Base-by-base conservation (phyloP, 352 stramenopile genomes). In the Phytopythium oedochilum region DNA sequence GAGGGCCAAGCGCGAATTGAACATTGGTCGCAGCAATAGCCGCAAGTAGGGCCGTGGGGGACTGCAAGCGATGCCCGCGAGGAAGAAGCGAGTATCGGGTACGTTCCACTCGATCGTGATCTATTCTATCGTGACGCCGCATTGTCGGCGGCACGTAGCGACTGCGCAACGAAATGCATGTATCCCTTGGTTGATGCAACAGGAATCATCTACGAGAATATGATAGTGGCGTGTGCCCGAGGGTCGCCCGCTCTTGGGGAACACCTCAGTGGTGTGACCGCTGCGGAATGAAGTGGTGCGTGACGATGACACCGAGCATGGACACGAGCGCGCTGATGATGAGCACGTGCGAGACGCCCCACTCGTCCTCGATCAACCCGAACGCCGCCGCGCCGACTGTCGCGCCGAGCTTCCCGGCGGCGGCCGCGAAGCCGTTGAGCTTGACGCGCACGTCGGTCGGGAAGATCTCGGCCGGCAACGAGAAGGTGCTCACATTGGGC, bases 401-500 rank as follows among this genome's bases (percentile, higher is more conserved):
- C 44, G 81, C 81, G 5, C 81, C 86, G 4, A 92, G 57, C 53
- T 96, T 96, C n/a, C 86, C 86, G 10, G 54, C 64, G 17, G 86
- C 86, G 3, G 86, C 83, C 6, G 82, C 78, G 35, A 96, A 66
- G n/a, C 86, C 86, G 38, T 92, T 89, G 46, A 89, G 70, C 55
- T 89, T 83, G n/a, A 88, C 81, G 18, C 83, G 83, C 22, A 86
- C 75, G 14, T 88, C 73, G 23, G 76, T 46, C 7, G 75, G 57
- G 53, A 94, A 96, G 39, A 89, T 82, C 66, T 96, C 83, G 0
- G 86, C 81, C 0, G 83, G 84, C 26, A 96, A 64, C 49, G 73
- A 87, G 64, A 93, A 96, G n/a, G 86, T 96, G 36, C 75, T 88
- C 5, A 90, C 82, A 52, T 96, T 96, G 1, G 86, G 86, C 14